Evolutionary conservation across 192 early-diverging fungal species (phyloP), one percentile per base, ranked within the genome.

Genomic region (Coemansia sp.): DNA sequence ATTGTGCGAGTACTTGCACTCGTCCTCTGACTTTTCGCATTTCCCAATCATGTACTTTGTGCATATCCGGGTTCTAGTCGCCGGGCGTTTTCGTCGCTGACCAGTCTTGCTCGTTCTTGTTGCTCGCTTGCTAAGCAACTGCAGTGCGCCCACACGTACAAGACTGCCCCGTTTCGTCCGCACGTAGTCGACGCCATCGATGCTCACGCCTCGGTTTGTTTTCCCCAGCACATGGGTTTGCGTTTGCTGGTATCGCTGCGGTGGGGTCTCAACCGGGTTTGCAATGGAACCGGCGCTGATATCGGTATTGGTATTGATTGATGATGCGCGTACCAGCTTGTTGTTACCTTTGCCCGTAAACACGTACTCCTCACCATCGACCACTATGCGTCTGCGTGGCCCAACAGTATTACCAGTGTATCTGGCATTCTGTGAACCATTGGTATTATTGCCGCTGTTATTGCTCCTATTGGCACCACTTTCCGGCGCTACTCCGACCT

Each of bases 1-100:
- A 6, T 63, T 74, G 61, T 92, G 91, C 15, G 88, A 89, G 57
- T 83, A 84, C 37, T 43, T 67, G 46, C 90, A 90, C 21, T 80
- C 76, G 2, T 67, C 65, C 0, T 66, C 69, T 0, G 64, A 12
- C 19, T 48, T 48, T 11, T 67, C 58, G 65, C 79, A 82, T 45
- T 46, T 66, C 13, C 62, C 68, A 60, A 73, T 73, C 37, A 82
- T 11, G 40, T 71, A 58, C 45, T 54, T 67, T n/a, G 74, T 73
- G 36, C 79, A 82, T 2, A 82, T 54, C 5, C 73, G 71, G 19
- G 55, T 57, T 26, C 55, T 54, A 2, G 6, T 26, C 8, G 15
- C n/a, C n/a, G n/a, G n/a, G n/a, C n/a, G 49, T 13, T 21, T 42
- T 11, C 15, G 43, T 12, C n/a, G 11, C 18, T 13, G 37, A 41